Conservation (phyloP, 352 stramenopile species). For the Phytopythium litorale region DNA sequence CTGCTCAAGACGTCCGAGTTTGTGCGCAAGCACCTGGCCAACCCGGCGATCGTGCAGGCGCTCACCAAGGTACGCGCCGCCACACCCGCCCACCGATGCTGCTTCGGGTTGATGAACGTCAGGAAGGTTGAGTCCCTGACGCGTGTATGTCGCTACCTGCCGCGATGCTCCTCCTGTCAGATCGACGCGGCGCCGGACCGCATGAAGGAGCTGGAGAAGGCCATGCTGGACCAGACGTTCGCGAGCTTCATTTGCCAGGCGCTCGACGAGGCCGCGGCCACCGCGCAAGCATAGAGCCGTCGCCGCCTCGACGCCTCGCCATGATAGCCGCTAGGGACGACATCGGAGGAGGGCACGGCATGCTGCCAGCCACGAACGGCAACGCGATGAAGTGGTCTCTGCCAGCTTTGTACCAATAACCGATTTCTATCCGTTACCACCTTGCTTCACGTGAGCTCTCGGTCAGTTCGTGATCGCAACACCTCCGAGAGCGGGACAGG, state of each 20-base stretch:
- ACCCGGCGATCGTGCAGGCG: constrained; percentile 42
- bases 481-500: too few species aligned
- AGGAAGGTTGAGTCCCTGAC: too few species aligned
- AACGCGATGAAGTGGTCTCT: background rate
- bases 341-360: background rate
- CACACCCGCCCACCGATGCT: too few species aligned
- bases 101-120: too few species aligned
- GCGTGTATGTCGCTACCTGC: too few species aligned
- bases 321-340: background rate
- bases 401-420: background rate
- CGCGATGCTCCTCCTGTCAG: constrained; percentile 17
- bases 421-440: background rate
- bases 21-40: constrained; percentile 39
- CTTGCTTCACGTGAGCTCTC: background rate
- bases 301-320: background rate
- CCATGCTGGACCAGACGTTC: constrained; percentile 63
- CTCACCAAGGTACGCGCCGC: constrained; percentile 10
- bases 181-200: constrained; percentile 61
- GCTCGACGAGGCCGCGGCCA: constrained; percentile 46
- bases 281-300: background rate
- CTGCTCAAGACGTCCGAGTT: constrained; percentile 25
- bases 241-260: constrained; percentile 76
- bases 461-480: background rate
- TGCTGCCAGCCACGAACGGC: background rate
- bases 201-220: constrained; percentile 76